These are phyloP conservation scores for Cyberlindnera samutprakarnensis DNA, from an alignment of 805 yeast genomes.

Conservation along the genomic window DNA sequence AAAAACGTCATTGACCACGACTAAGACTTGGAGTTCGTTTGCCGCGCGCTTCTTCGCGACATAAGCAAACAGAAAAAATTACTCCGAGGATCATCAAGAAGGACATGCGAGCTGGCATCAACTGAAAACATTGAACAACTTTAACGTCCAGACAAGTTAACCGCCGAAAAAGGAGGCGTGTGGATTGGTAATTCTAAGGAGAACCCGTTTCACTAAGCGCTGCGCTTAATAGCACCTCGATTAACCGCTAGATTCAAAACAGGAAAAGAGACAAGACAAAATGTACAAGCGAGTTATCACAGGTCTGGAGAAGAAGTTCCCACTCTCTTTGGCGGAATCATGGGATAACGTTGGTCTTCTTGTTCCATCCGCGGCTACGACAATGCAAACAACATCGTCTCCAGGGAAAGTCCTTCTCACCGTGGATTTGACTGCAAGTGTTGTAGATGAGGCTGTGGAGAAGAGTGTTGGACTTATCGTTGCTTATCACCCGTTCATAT, in stretches of 20 bases:
- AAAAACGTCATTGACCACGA: too few species aligned
- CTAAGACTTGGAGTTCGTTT: too few species aligned
- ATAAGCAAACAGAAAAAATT: too few species aligned
- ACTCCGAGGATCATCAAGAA: too few species aligned
- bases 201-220: background rate
- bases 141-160: too few species aligned
- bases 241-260: too few species aligned
- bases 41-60: too few species aligned
- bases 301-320: slow-evolving; percentile 68
- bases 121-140: too few species aligned
- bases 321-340: slow-evolving; percentile 71
- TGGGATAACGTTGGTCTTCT: slow-evolving; percentile 97
- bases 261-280: background rate
- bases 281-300: slow-evolving; percentile 38
- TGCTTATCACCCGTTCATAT: slow-evolving; percentile 94
- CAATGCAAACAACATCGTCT: slow-evolving; percentile 10
- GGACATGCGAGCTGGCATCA: too few species aligned
- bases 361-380: slow-evolving; percentile 51
- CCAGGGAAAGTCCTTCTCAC: slow-evolving; percentile 47
- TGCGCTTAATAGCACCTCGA: background rate
- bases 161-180: too few species aligned
- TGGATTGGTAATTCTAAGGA: too few species aligned
- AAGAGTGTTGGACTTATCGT: slow-evolving; percentile 49
- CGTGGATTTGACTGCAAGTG: slow-evolving; percentile 76
- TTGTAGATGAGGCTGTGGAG: slow-evolving; percentile 76